phyloP scores from a whole-genome alignment of 768 basidiomycete genomes.

The Mycena belliarum region DNA sequence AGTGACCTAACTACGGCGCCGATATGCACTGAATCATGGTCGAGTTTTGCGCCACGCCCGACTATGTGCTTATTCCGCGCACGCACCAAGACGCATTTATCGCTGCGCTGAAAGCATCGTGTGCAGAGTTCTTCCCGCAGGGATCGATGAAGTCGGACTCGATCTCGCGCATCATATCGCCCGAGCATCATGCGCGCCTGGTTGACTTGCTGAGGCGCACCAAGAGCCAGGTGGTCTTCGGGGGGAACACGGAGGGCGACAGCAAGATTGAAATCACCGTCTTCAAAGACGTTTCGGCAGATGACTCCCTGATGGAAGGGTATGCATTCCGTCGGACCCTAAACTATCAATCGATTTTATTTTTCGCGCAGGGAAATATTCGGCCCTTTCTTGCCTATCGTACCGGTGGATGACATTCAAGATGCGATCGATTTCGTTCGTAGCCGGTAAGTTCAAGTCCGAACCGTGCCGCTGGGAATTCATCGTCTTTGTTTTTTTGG shows the following conservation, averaged over 20 bases:
- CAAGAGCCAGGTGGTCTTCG: slow-evolving; percentile 55
- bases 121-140: slow-evolving; percentile 53
- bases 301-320: slow-evolving; percentile 65
- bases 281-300: slow-evolving; percentile 50
- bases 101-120: slow-evolving; percentile 42
- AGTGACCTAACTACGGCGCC: too few relatives aligned
- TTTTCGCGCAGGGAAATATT: slow-evolving; percentile 51
- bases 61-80: slow-evolving; percentile 43
- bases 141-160: slow-evolving; percentile 46
- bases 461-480: too few relatives aligned
- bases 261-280: slow-evolving; percentile 61
- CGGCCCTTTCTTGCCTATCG: slow-evolving; percentile 67
- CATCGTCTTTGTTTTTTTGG: neutral
- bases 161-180: slow-evolving; percentile 54
- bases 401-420: slow-evolving; percentile 48
- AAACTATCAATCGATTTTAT: neutral
- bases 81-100: slow-evolving; percentile 49
- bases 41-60: slow-evolving; percentile 63
- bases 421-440: slow-evolving; percentile 60
- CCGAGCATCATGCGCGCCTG: slow-evolving; percentile 55
- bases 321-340: slow-evolving; percentile 27
- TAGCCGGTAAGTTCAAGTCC: slow-evolving; percentile 44
- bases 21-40: too few relatives aligned
- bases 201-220: slow-evolving; percentile 52
- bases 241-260: slow-evolving; percentile 42